A percentile compares a stretch with the other conserved stretches of the same genome.
phyloP scores from a whole-genome alignment of 371 early-diverging fungal species.

The Mortierella sp. region DNA sequence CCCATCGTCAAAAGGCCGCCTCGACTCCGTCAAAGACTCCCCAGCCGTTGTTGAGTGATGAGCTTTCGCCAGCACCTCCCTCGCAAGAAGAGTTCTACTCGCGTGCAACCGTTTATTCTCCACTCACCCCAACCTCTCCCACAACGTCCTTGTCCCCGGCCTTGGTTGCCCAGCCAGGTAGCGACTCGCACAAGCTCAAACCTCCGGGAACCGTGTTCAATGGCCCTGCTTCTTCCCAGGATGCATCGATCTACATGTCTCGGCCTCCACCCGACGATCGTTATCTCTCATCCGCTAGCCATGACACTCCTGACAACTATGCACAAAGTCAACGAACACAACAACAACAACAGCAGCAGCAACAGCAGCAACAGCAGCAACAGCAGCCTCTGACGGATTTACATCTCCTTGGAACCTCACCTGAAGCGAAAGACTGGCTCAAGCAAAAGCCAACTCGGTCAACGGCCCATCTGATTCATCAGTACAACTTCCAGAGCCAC shows the following conservation, averaged over 20 bases:
- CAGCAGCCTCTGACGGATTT: not conserved
- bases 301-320: not conserved
- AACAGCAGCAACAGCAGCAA: not conserved
- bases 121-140: conserved; percentile 29
- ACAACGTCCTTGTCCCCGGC: conserved; percentile 15
- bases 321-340: conserved; percentile 4
- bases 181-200: too few relatives aligned
- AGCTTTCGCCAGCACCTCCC: not conserved
- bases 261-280: too few relatives aligned
- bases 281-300: too few relatives aligned
- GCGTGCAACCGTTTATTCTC: conserved; percentile 15
- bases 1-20: conserved; percentile 10
- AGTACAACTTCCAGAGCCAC: conserved; percentile 26
- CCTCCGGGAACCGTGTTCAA: too few relatives aligned
- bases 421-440: conserved; percentile 43
- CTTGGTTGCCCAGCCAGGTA: not conserved
- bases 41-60: not conserved
- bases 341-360: conserved; percentile 5
- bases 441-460: conserved; percentile 48
- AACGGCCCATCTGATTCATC: conserved; percentile 31
- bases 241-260: too few relatives aligned
- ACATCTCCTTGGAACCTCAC: conserved; percentile 10
- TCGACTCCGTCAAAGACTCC: not conserved
- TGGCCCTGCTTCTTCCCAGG: too few relatives aligned
- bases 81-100: conserved; percentile 36